Percentiles rank a stretch among this genome's conserved stretches.
Evolutionary conservation across 179 eudicot genomes (phyloP).

Genomic region (Sideroxylon spinosum): DNA sequence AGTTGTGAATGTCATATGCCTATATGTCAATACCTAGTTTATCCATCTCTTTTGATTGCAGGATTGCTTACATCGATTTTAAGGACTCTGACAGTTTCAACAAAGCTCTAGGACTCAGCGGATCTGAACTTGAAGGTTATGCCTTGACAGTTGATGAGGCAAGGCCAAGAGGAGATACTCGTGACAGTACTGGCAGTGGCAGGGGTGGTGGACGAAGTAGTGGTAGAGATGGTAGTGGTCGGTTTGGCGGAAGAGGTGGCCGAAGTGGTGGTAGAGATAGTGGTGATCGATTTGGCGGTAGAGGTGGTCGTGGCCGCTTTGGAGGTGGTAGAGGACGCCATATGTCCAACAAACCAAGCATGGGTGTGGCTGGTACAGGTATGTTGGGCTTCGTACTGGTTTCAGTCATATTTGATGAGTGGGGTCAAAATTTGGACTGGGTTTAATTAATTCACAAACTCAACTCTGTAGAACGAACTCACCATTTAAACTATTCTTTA

Average conservation of each 20-base stretch:
- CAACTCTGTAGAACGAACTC: too few species aligned
- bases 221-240: conserved; percentile 31
- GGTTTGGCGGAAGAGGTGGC: conserved; percentile 11
- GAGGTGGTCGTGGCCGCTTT: not conserved
- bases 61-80: conserved; percentile 56
- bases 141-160: conserved; percentile 54
- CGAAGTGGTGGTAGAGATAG: conserved; percentile 20
- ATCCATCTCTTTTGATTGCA: conserved; percentile 20
- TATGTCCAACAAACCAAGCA: conserved; percentile 24
- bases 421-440: too few species aligned
- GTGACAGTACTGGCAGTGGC: conserved; percentile 7
- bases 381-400: not conserved
- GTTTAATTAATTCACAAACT: too few species aligned
- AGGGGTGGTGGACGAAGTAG: conserved; percentile 28
- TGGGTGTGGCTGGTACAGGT: conserved; percentile 32
- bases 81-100: conserved; percentile 31
- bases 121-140: conserved; percentile 46
- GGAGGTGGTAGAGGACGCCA: conserved; percentile 33
- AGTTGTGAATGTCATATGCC: too few species aligned
- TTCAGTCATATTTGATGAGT: too few species aligned
- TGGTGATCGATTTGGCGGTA: conserved; percentile 20
- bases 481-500: too few species aligned
- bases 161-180: conserved; percentile 44
- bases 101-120: conserved; percentile 43
- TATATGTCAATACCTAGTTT: too few species aligned